A percentile compares a stretch with the other conserved stretches of the same genome.
These are phyloP conservation scores for Plasmopara viticola DNA, from an alignment of 352 stramenopile species.

Conservation along the genomic window DNA sequence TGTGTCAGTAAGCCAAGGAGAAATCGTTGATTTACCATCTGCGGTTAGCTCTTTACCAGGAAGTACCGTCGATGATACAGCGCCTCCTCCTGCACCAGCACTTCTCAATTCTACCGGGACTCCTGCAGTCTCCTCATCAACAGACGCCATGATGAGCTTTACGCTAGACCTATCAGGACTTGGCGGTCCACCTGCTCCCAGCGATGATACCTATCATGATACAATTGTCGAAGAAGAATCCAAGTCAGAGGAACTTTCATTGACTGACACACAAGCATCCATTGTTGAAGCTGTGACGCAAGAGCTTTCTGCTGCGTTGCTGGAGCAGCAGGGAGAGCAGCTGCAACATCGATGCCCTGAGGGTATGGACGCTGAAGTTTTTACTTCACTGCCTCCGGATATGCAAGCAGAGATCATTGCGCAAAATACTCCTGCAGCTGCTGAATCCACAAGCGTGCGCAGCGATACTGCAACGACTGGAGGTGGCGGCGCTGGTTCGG, in stretches of 20 bases:
- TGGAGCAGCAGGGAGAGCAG: constrained; percentile 19
- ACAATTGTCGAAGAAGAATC: constrained; percentile 25
- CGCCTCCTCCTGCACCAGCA: constrained; percentile 32
- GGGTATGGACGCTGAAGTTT: constrained; percentile 96
- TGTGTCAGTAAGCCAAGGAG: constrained; percentile 22
- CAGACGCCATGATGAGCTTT: constrained; percentile 70
- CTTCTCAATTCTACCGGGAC: constrained; percentile 9
- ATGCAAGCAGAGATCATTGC: constrained; percentile 96
- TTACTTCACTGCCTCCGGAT: constrained; percentile 90
- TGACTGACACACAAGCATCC: constrained; percentile 13
- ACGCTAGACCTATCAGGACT: constrained; percentile 74
- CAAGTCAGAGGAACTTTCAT: constrained; percentile 27
- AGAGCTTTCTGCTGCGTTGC: constrained; percentile 19
- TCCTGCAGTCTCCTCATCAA: constrained; percentile 11
- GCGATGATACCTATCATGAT: constrained; percentile 6
- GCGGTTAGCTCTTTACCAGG: constrained; percentile 5
- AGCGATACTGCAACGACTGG: constrained; percentile 29
- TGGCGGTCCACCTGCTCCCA: constrained; percentile 8
- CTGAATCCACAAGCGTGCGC: constrained; percentile 18
- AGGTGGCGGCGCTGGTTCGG: constrained; percentile 29
- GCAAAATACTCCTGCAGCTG: constrained; percentile 44
- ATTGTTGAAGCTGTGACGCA: constrained; percentile 16
- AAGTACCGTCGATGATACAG: constrained; percentile 6
- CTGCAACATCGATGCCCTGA: constrained; percentile 75
- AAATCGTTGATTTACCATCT: constrained; percentile 1